Evolutionary conservation across 148 eudicot species (phyloP), one percentile per base, ranked within the genome.

Genomic region (Suaeda aralocaspica): DNA sequence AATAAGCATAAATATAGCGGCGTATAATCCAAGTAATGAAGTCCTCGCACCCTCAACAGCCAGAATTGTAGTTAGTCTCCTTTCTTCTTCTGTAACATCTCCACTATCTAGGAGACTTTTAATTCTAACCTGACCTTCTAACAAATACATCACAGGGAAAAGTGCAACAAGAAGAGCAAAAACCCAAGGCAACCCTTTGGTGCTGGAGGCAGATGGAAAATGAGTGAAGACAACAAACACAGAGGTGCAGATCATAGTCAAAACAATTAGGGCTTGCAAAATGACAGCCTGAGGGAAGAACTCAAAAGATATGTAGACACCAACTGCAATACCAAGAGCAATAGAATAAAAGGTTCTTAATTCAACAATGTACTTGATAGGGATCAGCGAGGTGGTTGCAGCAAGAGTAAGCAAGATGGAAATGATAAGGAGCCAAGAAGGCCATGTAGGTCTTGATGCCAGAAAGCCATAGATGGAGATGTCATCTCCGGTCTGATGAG

Each of bases 1-100:
- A 68, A 91, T 86, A 73, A 94, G 91, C 99, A 94, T 94, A 75
- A 94, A 94, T 22, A 91, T 94, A 62, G 97, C 96, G 60, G 99
- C 99, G 75, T 91, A 94, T 66, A 94, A 76, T 45, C 99, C 99
- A 22, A 94, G 88, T 59, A 91, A 91, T 63, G 97, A 94, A 11
- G 97, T 94, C 81, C 99, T 89, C 30, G 96, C 91, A 39, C 99
- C 97, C 86, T 94, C 97, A 73, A 94, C 85, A 48, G 99, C 97
- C 71, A 94, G 81, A 36, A 94, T 29, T 12, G 88, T 84, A 30
- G 89, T 86, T 67, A 91, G 48, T 72, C 72, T 86, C 59, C 74
- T 76, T 72, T 91, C 97, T 68, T 91, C 97, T 74, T 83, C 96
- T 24, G 77, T 83, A 41, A 77, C 65, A 63, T 86, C 88, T 72